Evolutionary conservation across 352 stramenopile species (phyloP).

Genomic region (Phytophthora tubulina): DNA sequence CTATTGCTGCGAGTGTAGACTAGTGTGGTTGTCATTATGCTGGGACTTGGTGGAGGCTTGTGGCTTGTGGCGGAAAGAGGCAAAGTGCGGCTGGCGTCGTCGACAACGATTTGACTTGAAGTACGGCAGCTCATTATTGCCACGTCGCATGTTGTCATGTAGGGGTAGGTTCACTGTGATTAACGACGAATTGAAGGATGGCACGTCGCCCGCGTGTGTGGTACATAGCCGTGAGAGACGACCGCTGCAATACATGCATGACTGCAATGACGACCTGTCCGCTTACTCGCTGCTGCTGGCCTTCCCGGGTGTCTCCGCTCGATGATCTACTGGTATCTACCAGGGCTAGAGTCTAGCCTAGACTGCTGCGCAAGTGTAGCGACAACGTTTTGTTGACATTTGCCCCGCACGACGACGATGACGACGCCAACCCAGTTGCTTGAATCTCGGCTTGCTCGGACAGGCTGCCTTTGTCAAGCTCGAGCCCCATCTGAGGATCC

Average conservation of each 20-base stretch:
- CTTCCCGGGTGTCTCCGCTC: not conserved
- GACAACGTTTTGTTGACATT: no score
- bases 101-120: conserved; percentile 15
- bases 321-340: not conserved
- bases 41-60: not conserved
- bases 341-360: no score
- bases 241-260: not conserved
- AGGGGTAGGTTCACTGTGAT: not conserved
- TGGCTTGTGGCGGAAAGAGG: not conserved
- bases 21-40: conserved; percentile 32
- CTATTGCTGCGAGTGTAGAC: conserved; percentile 9
- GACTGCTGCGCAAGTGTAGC: no score
- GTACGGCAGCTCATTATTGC: conserved; percentile 19
- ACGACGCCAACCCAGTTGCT: no score
- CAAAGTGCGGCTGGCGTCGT: conserved; percentile 3
- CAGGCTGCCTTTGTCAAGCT: not conserved
- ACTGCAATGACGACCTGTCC: no score
- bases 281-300: no score
- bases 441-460: conserved; percentile 9
- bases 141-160: conserved; percentile 43
- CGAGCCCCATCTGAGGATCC: not conserved
- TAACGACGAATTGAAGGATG: conserved; percentile 1
- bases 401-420: no score
- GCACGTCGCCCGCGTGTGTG: conserved; percentile 16
- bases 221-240: not conserved